Base-by-base conservation (phyloP, 163 green algal species). In the Scenedesmus sp. region DNA sequence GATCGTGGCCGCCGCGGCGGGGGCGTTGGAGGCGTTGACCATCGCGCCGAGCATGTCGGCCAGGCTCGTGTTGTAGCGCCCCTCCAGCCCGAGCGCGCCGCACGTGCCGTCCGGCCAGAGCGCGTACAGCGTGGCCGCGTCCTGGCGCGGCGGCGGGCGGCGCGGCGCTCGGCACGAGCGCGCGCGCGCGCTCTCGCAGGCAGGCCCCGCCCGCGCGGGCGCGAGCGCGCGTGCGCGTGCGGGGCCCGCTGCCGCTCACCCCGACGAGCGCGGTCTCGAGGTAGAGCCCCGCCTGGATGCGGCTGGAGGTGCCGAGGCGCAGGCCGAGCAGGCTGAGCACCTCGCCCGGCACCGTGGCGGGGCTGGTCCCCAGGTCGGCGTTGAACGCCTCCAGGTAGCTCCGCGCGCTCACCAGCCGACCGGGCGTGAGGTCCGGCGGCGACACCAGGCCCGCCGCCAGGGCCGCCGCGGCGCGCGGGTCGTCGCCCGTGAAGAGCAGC, bases 191-290 rank as follows among this genome's bases (percentile, higher is more conserved):
- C n/a, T n/a, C n/a, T n/a, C n/a, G n/a, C n/a, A n/a, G n/a, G n/a
- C n/a, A n/a, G n/a, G n/a, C n/a, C n/a, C n/a, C n/a, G n/a, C n/a
- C n/a, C n/a, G n/a, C n/a, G n/a, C n/a, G 39, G 39, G 39, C 39
- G 39, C 7, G 39, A 10, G 6, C 7, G 39, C 10, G 39, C 39
- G 39, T 47, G 39, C 39, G 39, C 39, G 39, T 47, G 39, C 24
- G 28, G 7, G 57, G 9, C 4, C 9, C 57, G n/a, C n/a, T n/a
- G n/a, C n/a, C 3, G n/a, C 73, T 73, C 48, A 81, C 28, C 77
- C 63, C 67, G 0, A 88, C 22, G 28, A 92, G 83, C 5, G 76
- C 86, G 2, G 87, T 79, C 77, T 92, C 87, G 17, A 92, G 26
- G 54, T 87, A 84, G 22, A 85, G 50, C 13, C 57, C 50, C 15